These are phyloP conservation scores for Suhomyces panamericanus DNA, from an alignment of 1,139 yeast genomes.

Conservation along the genomic window DNA sequence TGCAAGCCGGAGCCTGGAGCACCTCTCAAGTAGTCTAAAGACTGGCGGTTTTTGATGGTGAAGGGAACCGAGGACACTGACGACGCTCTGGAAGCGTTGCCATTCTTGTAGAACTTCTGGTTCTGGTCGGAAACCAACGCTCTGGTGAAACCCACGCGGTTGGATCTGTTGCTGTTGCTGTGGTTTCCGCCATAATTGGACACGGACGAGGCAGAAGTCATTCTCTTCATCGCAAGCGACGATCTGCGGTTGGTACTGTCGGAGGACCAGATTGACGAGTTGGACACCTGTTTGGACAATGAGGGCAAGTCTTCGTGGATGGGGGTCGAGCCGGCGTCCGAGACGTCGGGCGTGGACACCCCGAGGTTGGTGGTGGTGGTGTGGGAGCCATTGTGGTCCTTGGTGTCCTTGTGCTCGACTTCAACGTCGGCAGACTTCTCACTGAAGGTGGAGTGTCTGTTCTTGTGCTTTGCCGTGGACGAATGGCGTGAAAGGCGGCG, in stretches of 20 bases:
- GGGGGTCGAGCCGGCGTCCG: conserved; percentile 10
- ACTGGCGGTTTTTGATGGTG: conserved; percentile 30
- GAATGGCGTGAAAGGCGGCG: conserved; percentile 18
- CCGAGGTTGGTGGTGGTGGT: conserved; percentile 10
- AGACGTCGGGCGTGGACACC: conserved; percentile 8
- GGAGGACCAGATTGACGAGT: conserved; percentile 42
- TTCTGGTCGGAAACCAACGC: conserved; percentile 40
- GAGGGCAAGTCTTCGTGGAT: conserved; percentile 13
- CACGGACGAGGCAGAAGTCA: conserved; percentile 34
- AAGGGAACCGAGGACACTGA: conserved; percentile 14
- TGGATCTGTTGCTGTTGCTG: conserved; percentile 9
- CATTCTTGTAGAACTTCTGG: conserved; percentile 26
- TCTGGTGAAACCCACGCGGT: conserved; percentile 46
- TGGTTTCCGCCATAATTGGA: conserved; percentile 28
- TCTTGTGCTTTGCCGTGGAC: conserved; percentile 9
- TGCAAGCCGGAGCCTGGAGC: conserved; percentile 6
- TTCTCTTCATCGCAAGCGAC: conserved; percentile 34
- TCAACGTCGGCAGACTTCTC: conserved; percentile 11
- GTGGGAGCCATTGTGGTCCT: conserved; percentile 10
- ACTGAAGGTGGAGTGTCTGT: conserved; percentile 11
- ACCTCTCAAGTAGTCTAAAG: conserved; percentile 30
- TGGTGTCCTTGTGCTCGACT: conserved; percentile 6
- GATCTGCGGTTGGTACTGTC: conserved; percentile 32
- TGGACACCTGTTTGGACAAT: conserved; percentile 35
- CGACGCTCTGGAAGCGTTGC: conserved; percentile 25